Conservation (phyloP, 495 filamentous ascomycete species). For the Lophium mytilinum region DNA sequence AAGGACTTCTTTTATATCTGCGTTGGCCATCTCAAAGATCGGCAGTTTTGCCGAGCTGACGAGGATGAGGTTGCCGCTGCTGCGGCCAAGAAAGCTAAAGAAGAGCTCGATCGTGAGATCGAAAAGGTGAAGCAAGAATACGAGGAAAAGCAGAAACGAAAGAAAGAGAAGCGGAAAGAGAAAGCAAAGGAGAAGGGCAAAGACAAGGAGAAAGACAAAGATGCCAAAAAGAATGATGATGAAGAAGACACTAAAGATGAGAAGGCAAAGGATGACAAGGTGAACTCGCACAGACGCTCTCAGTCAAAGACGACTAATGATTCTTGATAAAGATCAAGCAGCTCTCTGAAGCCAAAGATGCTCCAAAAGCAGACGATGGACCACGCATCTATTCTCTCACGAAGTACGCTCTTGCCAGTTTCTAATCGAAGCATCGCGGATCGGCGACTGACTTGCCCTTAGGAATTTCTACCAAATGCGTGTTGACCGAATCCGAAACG, state of each 20-base stretch:
- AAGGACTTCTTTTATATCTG: constrained; percentile 96
- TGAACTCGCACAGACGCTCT: background rate
- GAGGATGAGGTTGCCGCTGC: constrained; percentile 61
- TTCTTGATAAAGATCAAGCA: constrained; percentile 27
- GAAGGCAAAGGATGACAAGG: constrained; percentile 45
- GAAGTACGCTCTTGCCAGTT: constrained; percentile 49
- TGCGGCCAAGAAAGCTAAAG: constrained; percentile 37
- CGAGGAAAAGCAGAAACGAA: constrained; percentile 69
- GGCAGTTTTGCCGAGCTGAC: constrained; percentile 70
- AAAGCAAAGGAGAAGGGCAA: constrained; percentile 34
- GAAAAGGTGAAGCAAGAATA: constrained; percentile 74
- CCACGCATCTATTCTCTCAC: constrained; percentile 81
- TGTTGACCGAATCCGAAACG: constrained; percentile 66
- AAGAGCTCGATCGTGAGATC: constrained; percentile 37
- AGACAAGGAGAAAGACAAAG: constrained; percentile 24
- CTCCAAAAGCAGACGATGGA: constrained; percentile 25
- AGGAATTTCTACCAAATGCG: constrained; percentile 85
- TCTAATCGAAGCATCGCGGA: background rate
- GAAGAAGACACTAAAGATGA: constrained; percentile 38
- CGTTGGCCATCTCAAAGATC: constrained; percentile 73
- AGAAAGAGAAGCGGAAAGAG: constrained; percentile 50
- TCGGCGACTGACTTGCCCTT: constrained; percentile 18
- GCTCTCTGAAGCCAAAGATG: constrained; percentile 21
- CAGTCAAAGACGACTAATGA: too few species aligned
- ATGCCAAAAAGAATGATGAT: constrained; percentile 28